A percentile compares a stretch with the other conserved stretches of the same genome.
phyloP scores from a whole-genome alignment of 2,329 filamentous ascomycete species.

The Aspergillus sp. region DNA sequence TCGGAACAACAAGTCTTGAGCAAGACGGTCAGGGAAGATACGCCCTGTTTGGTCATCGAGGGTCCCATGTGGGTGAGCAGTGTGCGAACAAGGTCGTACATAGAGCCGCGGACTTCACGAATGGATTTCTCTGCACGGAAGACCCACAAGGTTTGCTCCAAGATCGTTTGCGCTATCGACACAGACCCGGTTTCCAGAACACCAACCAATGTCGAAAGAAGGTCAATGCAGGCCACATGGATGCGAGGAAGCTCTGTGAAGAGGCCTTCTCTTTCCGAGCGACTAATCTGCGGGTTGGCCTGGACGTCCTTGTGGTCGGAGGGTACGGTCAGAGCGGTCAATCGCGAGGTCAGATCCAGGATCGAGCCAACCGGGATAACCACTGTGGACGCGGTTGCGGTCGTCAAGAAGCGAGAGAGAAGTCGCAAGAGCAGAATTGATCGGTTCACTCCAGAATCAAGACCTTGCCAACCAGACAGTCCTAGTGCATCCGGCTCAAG shows the following conservation, averaged over 20 bases:
- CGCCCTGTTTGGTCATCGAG: constrained; percentile 63
- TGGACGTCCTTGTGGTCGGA: constrained; percentile 50
- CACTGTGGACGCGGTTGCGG: constrained; percentile 63
- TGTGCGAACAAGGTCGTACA: constrained; percentile 59
- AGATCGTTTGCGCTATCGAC: constrained; percentile 60
- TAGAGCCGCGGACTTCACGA: constrained; percentile 55
- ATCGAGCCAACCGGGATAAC: constrained; percentile 65
- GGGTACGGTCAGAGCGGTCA: constrained; percentile 64
- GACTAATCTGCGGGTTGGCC: constrained; percentile 68
- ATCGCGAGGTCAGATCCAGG: constrained; percentile 65
- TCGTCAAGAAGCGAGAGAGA: constrained; percentile 61
- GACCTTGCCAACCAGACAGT: constrained; percentile 69
- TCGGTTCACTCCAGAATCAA: constrained; percentile 70
- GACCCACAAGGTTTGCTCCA: constrained; percentile 71
- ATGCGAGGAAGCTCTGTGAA: constrained; percentile 71
- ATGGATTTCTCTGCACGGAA: constrained; percentile 56
- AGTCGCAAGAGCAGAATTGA: constrained; percentile 64
- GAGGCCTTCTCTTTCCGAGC: constrained; percentile 78
- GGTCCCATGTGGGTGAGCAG: constrained; percentile 63
- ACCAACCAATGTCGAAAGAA: constrained; percentile 57
- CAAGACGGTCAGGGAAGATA: constrained; percentile 61
- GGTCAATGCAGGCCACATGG: constrained; percentile 66
- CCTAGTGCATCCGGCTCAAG: constrained; percentile 42
- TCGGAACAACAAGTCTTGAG: constrained; percentile 72
- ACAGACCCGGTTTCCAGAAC: constrained; percentile 59